phyloP scores from a whole-genome alignment of 768 basidiomycete genomes.

The Russula griseocarnosa region DNA sequence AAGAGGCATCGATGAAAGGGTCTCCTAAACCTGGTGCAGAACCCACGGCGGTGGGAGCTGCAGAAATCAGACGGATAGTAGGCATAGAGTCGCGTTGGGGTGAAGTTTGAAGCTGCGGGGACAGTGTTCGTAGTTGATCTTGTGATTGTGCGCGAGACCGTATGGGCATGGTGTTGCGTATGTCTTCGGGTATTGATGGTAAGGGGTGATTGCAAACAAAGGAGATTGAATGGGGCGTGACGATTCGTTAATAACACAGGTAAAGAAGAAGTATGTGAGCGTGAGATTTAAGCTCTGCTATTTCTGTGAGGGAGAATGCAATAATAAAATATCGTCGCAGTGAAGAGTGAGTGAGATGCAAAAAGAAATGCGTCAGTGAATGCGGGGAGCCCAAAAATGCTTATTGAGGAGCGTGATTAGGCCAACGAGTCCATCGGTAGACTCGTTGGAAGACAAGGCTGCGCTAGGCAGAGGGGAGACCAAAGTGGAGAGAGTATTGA shows the following conservation, averaged over 20 bases:
- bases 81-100: slow-evolving; percentile 39
- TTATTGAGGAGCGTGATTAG: slow-evolving; percentile 5
- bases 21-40: slow-evolving; percentile 31
- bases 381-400: background rate
- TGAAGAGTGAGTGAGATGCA: slow-evolving; percentile 15
- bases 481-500: background rate
- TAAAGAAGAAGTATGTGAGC: background rate
- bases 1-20: slow-evolving; percentile 34
- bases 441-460: background rate
- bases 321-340: slow-evolving; percentile 3
- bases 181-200: slow-evolving; percentile 12
- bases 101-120: slow-evolving; percentile 34
- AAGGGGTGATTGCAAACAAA: background rate
- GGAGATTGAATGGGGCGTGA: slow-evolving; percentile 20
- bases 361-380: slow-evolving; percentile 9
- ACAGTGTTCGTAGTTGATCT: slow-evolving; percentile 30
- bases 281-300: background rate
- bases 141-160: slow-evolving; percentile 22
- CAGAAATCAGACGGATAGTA: slow-evolving; percentile 65
- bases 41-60: slow-evolving; percentile 57
- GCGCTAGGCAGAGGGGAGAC: background rate
- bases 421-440: background rate
- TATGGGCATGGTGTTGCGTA: slow-evolving; percentile 19
- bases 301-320: background rate
- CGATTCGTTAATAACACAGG: slow-evolving; percentile 10